These are phyloP conservation scores for Blastocystis sp. DNA, from an alignment of 352 stramenopile species.

Conservation along the genomic window DNA sequence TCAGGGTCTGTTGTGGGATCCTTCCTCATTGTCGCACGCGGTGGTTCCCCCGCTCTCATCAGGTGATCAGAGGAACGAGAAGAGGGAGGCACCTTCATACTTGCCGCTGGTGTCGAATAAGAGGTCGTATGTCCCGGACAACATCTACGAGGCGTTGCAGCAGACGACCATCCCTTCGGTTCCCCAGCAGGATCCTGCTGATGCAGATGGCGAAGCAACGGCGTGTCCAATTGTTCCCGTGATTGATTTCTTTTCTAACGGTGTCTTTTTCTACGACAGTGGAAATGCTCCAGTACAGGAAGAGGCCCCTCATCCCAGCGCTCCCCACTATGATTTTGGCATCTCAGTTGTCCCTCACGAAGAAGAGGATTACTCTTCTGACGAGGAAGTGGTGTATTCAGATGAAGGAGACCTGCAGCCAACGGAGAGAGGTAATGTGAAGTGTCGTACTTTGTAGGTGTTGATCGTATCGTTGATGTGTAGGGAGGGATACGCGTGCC, in stretches of 20 bases:
- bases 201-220: neutral
- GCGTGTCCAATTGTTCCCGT: constrained; percentile 7
- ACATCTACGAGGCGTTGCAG: constrained; percentile 3
- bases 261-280: constrained; percentile 55
- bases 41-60: neutral
- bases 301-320: neutral
- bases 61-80: neutral
- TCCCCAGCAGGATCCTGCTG: neutral
- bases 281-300: neutral
- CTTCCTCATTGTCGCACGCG: neutral
- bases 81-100: neutral
- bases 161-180: constrained; percentile 40
- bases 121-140: neutral
- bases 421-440: neutral
- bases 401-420: neutral
- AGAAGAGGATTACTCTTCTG: neutral
- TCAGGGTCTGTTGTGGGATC: neutral
- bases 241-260: constrained; percentile 57
- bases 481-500: constrained; percentile 57
- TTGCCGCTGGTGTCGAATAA: neutral
- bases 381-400: neutral
- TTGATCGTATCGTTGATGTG: neutral
- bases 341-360: neutral
- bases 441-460: constrained; percentile 29
- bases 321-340: neutral